Base-by-base conservation (phyloP, 2,329 filamentous ascomycete species). In the Domatiomyces globalis region DNA sequence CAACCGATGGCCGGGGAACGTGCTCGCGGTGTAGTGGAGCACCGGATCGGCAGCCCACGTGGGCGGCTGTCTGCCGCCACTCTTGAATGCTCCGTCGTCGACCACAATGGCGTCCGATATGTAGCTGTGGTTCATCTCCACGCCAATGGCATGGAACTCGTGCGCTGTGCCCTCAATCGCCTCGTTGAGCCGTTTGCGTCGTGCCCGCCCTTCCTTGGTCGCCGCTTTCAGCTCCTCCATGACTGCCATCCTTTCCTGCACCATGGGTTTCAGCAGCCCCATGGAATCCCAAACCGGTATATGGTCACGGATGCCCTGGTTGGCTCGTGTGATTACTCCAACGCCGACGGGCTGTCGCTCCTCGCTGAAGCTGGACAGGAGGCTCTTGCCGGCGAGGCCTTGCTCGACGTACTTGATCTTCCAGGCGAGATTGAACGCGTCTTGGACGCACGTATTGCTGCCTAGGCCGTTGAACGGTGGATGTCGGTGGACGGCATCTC, bases 91-190 rank as follows among this genome's bases (percentile, higher is more conserved):
- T 60, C 77, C 70, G 54, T 77, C 75, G 0, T 56, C 60, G 0
- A 65, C 56, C 54, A 73, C 73, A 2, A 79, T 62, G 2, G 71
- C 76, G 1, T 55, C 47, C 2, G 55, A 58, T 5, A 64, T 55
- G 56, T 81, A 82, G 3, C 65, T 65, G 59, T 81, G 79, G 57
- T 75, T 75, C 77, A 80, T 80, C 58, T 80, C 76, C 12, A 76
- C 66, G 1, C 78, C 79, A 12, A 81, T 66, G 2, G 69, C 77
- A 52, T 78, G 74, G 54, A 76, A 77, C 59, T 77, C 77, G 49
- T 69, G 69, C 1, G 65, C 59, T 1, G 72, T 73, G 8, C 64
- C 58, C 49, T 69, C 62, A 22, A 78, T 67, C 2, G 67, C 72
- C 1, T 63, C 55, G 36, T 67, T 68, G 17, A 78, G 65, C 1